These are phyloP conservation scores for Monilinia polystroma DNA, from an alignment of 2,329 filamentous ascomycete species.

Conservation along the genomic window DNA sequence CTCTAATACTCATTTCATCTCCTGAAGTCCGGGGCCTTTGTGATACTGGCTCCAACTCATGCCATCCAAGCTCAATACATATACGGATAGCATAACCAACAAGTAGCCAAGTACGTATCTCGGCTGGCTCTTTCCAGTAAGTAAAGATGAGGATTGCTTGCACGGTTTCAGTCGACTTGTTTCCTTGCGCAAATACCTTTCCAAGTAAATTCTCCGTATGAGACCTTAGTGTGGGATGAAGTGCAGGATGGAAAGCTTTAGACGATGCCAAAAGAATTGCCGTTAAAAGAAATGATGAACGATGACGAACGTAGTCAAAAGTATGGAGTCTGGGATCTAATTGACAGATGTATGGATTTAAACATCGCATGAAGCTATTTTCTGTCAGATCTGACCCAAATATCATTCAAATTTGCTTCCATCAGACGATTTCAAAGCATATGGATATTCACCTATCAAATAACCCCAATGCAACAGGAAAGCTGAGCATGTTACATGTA, in stretches of 20 bases:
- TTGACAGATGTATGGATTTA: conserved; percentile 46
- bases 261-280: conserved; percentile 41
- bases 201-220: conserved; percentile 40
- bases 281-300: conserved; percentile 43
- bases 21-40: conserved; percentile 21
- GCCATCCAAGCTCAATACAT: conserved; percentile 45
- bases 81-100: conserved; percentile 45
- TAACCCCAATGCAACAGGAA: conserved; percentile 35
- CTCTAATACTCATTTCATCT: conserved; percentile 25
- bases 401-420: not conserved
- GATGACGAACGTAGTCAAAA: conserved; percentile 41
- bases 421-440: too few species aligned
- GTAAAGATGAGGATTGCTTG: conserved; percentile 45
- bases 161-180: conserved; percentile 43
- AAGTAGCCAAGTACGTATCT: conserved; percentile 44
- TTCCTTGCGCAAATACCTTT: conserved; percentile 39
- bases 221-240: conserved; percentile 37
- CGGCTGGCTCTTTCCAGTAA: conserved; percentile 47
- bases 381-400: not conserved
- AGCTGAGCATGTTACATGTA: conserved; percentile 35
- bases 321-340: conserved; percentile 44
- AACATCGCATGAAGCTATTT: conserved; percentile 42
- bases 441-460: not conserved
- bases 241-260: conserved; percentile 42
- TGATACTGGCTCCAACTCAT: conserved; percentile 32